Evolutionary conservation across 2,329 filamentous ascomycete genomes (phyloP).

Genomic region (Trichoderma sp.): DNA sequence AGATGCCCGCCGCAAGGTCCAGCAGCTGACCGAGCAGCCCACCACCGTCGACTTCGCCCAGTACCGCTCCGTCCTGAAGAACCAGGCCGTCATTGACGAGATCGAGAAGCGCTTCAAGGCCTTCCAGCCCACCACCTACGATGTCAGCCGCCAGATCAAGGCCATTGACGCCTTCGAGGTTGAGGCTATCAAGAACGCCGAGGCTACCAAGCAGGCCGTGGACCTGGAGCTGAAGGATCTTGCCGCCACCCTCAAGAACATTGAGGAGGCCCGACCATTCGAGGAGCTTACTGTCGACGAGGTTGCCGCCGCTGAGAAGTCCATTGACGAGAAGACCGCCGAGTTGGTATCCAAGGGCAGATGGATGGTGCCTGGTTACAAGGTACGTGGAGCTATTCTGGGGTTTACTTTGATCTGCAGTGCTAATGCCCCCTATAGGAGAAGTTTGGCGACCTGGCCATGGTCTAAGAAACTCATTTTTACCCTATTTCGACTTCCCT

Average conservation of each 20-base stretch:
- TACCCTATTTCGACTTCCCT: slow-evolving; percentile 47
- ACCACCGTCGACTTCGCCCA: slow-evolving; percentile 88
- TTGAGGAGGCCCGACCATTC: slow-evolving; percentile 92
- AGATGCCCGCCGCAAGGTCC: slow-evolving; percentile 92
- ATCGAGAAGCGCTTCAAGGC: slow-evolving; percentile 92
- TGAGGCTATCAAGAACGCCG: slow-evolving; percentile 93
- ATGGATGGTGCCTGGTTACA: slow-evolving; percentile 98
- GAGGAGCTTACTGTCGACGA: slow-evolving; percentile 98
- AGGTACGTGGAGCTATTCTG: slow-evolving; percentile 62
- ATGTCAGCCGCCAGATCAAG: slow-evolving; percentile 92
- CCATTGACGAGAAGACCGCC: slow-evolving; percentile 95
- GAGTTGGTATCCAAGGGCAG: slow-evolving; percentile 96
- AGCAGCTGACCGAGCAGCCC: slow-evolving; percentile 78
- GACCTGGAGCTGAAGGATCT: slow-evolving; percentile 93
- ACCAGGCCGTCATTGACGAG: slow-evolving; percentile 92
- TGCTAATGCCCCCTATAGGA: slow-evolving; percentile 68
- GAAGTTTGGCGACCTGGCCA: slow-evolving; percentile 96
- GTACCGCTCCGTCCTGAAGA: slow-evolving; percentile 93
- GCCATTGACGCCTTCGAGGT: slow-evolving; percentile 97
- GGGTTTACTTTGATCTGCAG: background rate
- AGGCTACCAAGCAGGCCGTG: slow-evolving; percentile 95
- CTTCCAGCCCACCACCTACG: slow-evolving; percentile 93
- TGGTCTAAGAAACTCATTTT: slow-evolving; percentile 68
- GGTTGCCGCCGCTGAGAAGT: slow-evolving; percentile 87
- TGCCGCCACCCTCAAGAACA: slow-evolving; percentile 93